Evolutionary conservation across 2,329 filamentous ascomycete genomes (phyloP).

Genomic region (Metarhizium rileyi): DNA sequence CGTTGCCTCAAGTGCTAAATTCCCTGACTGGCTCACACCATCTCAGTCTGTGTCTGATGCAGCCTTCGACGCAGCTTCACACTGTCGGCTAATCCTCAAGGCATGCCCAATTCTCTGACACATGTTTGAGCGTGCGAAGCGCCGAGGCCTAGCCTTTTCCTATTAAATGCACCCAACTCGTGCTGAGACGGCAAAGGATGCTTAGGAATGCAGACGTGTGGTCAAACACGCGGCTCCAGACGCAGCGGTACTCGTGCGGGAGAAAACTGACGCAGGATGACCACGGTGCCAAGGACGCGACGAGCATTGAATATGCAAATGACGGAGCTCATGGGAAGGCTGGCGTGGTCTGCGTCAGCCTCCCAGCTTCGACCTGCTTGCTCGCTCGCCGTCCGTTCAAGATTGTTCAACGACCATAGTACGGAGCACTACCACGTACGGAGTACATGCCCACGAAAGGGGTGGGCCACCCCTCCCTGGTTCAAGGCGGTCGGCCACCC

Average conservation of each 20-base stretch:
- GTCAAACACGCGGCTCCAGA: background rate
- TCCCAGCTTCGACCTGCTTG: background rate
- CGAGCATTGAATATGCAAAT: background rate
- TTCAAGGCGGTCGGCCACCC: constrained; percentile 9
- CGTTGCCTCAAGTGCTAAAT: constrained; percentile 1
- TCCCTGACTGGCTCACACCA: background rate
- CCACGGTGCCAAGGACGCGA: background rate
- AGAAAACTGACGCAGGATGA: background rate
- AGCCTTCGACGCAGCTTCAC: background rate
- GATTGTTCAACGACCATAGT: background rate
- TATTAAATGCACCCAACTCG: too few relatives aligned
- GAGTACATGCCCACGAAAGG: background rate
- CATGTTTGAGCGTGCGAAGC: too few relatives aligned
- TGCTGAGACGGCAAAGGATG: too few relatives aligned
- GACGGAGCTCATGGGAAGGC: constrained; percentile 3
- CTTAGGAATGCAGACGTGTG: background rate
- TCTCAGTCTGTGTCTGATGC: background rate
- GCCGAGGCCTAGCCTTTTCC: too few relatives aligned
- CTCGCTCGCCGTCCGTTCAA: background rate
- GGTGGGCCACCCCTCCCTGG: constrained; percentile 6
- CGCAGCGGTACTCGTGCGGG: background rate
- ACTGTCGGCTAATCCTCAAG: background rate
- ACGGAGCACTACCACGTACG: too few relatives aligned
- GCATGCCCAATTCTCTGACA: too few relatives aligned
- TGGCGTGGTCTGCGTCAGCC: background rate